Base-by-base conservation (phyloP, 73 alveolate genomes). In the Paramecium tetraurelia region DNA sequence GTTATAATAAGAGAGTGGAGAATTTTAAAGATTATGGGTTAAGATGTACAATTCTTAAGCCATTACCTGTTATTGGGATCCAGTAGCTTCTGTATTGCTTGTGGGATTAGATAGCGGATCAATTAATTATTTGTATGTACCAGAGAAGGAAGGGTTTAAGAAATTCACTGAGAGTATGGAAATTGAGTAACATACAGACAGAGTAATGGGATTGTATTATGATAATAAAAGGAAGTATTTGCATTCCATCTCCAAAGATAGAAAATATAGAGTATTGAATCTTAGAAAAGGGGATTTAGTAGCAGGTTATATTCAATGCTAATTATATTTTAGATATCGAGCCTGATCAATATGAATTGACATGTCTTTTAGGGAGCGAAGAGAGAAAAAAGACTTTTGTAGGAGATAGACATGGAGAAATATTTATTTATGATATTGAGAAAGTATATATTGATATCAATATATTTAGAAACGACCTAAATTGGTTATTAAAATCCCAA, bases 51-150 rank as follows among this genome's bases (percentile, higher is more conserved):
- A 77, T 89, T 83, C 87, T 6, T 71, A 89, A 71, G 94, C 94
- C 7, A 89, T 89, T 0, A 58, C 88, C 14, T 70, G 86, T 63
- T 59, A 71, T 71, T 89, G 94, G 94, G 94, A 89, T 29, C 57
- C 92, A 24, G 46, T 83, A 24, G 68, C 94, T 27, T 89, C 88
- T 31, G 27, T 71, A 12, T 83, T 89, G 18, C 41, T 83, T 0
- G 94, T 89, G n/a, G 94, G 94, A 22, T 50, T 89, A 20, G 94
- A 89, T 89, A 83, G 87, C 48, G 94, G 94, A 46, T 70, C 71
- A 27, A 72, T 89, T 1, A 89, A 89, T 83, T 70, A 89, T 70
- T 50, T 89, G 14, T 31, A 44, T 41, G 94, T 89, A 1, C 86
- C 86, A 27, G 57, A 44, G 11, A 59, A 27, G n/a, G 87, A 70